Percentiles rank a stretch among this genome's conserved stretches.
phyloP scores from a whole-genome alignment of 352 stramenopile genomes.

The Phytophthora megakarya region DNA sequence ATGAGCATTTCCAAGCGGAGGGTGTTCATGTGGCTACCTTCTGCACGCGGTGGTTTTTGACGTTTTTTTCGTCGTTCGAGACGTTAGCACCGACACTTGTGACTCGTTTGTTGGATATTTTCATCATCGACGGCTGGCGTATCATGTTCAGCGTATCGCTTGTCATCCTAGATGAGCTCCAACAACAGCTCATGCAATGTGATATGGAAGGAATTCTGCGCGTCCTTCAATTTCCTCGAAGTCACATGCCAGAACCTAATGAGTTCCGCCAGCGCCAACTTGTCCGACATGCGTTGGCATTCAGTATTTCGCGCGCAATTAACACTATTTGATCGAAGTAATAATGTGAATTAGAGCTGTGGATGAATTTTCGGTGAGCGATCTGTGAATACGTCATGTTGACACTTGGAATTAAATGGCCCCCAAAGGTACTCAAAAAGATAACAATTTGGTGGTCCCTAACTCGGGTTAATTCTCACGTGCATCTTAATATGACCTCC shows the following conservation, averaged over 20 bases:
- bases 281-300: conserved; percentile 61
- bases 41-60: conserved; percentile 84
- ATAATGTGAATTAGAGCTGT: conserved; percentile 3
- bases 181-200: conserved; percentile 48
- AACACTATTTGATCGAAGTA: conserved; percentile 45
- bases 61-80: conserved; percentile 84
- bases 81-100: conserved; percentile 73
- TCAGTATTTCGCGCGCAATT: conserved; percentile 65
- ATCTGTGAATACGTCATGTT: no score
- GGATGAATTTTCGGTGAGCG: neutral
- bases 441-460: neutral
- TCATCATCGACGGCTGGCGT: conserved; percentile 80
- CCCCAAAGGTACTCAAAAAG: neutral
- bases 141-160: conserved; percentile 81
- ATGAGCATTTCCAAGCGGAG: conserved; percentile 60
- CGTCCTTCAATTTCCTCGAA: conserved; percentile 66
- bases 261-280: conserved; percentile 49
- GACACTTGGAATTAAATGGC: no score
- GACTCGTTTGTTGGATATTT: conserved; percentile 75
- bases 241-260: conserved; percentile 54
- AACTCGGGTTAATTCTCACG: conserved; percentile 45
- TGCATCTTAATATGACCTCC: conserved; percentile 46
- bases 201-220: conserved; percentile 77
- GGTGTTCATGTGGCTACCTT: conserved; percentile 73
- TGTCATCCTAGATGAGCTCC: conserved; percentile 77